Percentiles rank a stretch among this genome's conserved stretches.
These are phyloP conservation scores for Ceratocystis harringtonii DNA, from an alignment of 2,329 filamentous ascomycete species.

Conservation along the genomic window DNA sequence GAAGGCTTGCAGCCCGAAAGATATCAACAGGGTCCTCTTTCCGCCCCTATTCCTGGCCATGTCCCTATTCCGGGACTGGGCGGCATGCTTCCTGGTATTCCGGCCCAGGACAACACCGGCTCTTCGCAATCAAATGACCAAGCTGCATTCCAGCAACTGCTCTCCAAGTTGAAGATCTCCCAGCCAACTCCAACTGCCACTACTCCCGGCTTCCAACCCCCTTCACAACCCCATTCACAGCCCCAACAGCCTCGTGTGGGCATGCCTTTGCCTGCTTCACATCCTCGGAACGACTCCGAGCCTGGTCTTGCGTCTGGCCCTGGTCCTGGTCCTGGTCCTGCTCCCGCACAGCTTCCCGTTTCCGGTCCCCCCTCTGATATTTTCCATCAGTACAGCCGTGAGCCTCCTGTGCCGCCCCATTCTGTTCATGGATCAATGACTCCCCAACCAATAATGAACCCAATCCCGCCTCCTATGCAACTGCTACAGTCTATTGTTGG, in stretches of 20 bases:
- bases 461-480: constrained; percentile 38
- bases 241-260: constrained; percentile 25
- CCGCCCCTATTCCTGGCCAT: constrained; percentile 13
- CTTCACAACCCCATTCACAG: constrained; percentile 26
- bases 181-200: constrained; percentile 30
- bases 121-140: constrained; percentile 41
- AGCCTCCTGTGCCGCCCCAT: constrained; percentile 23
- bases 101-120: constrained; percentile 32
- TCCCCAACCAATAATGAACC: constrained; percentile 33
- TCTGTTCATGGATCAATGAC: constrained; percentile 37
- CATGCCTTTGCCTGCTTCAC: constrained; percentile 15
- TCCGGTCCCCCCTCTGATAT: constrained; percentile 11
- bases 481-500: constrained; percentile 45
- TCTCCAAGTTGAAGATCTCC: constrained; percentile 63
- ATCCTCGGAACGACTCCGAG: constrained; percentile 9
- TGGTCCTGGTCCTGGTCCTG: not conserved
- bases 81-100: constrained; percentile 19
- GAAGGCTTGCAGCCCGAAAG: constrained; percentile 11
- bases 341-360: not conserved
- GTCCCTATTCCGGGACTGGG: constrained; percentile 8
- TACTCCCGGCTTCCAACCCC: constrained; percentile 22
- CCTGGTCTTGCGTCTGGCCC: not conserved
- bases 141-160: constrained; percentile 68
- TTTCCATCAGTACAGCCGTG: constrained; percentile 21
- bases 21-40: constrained; percentile 11